Percentiles rank a stretch among this genome's conserved stretches.
phyloP scores from a whole-genome alignment of 108 stramenopile species.

The Pseudonitzschia delicatissima region DNA sequence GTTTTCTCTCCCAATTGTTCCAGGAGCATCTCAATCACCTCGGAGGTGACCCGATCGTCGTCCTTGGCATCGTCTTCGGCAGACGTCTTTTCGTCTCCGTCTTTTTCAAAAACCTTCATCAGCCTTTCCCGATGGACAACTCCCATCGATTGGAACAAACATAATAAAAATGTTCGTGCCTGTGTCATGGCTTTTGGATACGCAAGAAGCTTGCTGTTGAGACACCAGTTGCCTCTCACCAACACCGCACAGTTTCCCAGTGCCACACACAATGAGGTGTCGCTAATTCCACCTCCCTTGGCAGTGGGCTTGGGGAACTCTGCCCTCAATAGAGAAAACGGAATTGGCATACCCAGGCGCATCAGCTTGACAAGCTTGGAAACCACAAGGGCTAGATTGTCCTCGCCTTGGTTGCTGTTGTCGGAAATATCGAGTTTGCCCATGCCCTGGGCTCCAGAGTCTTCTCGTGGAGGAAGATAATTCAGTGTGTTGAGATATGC shows the following conservation, averaged over 20 bases:
- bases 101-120: constrained; percentile 34
- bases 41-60: constrained; percentile 36
- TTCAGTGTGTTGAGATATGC: constrained; percentile 10
- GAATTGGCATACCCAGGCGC: constrained; percentile 65
- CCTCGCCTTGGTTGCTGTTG: neutral
- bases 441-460: constrained; percentile 22
- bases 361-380: constrained; percentile 56
- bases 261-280: constrained; percentile 50
- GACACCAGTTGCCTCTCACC: constrained; percentile 78
- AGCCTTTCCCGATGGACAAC: constrained; percentile 59
- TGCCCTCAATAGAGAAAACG: constrained; percentile 61
- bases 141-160: constrained; percentile 68
- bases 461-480: neutral
- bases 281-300: constrained; percentile 39
- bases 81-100: constrained; percentile 7
- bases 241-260: constrained; percentile 68
- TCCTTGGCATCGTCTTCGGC: neutral
- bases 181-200: constrained; percentile 35
- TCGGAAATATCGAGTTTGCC: constrained; percentile 1
- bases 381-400: constrained; percentile 25
- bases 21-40: constrained; percentile 53
- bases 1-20: constrained; percentile 52
- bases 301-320: constrained; percentile 30
- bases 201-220: constrained; percentile 58
- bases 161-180: constrained; percentile 69